Percentiles rank a stretch among this genome's conserved stretches.
phyloP scores from a whole-genome alignment of 768 basidiomycete species.

The Pulveroboletus frians region DNA sequence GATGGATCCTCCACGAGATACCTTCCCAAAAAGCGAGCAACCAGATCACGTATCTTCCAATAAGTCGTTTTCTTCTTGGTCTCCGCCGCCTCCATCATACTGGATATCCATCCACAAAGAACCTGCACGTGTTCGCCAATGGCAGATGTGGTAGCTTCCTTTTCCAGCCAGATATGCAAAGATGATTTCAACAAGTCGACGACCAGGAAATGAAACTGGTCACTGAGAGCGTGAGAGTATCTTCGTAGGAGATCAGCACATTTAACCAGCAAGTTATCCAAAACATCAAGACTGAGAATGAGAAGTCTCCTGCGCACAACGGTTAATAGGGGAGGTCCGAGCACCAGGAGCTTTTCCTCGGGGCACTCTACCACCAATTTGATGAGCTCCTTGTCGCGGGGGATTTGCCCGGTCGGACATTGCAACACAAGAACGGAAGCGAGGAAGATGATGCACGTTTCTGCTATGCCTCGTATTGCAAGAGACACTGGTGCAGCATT shows the following conservation, averaged over 20 bases:
- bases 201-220: conserved; percentile 47
- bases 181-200: conserved; percentile 66
- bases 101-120: conserved; percentile 54
- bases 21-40: conserved; percentile 59
- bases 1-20: conserved; percentile 58
- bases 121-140: conserved; percentile 41
- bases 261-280: conserved; percentile 50
- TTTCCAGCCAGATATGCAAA: conserved; percentile 50
- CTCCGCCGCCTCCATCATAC: conserved; percentile 35
- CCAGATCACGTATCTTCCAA: conserved; percentile 64
- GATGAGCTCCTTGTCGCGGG: conserved; percentile 57
- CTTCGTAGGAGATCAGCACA: conserved; percentile 47
- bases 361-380: conserved; percentile 47
- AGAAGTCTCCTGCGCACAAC: conserved; percentile 54
- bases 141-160: conserved; percentile 26
- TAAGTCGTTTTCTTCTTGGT: conserved; percentile 39
- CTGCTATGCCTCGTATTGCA: conserved; percentile 35
- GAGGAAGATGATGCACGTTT: conserved; percentile 56
- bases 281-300: conserved; percentile 43
- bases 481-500: conserved; percentile 23
- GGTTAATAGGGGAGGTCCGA: conserved; percentile 52
- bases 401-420: conserved; percentile 50
- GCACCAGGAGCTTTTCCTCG: conserved; percentile 51
- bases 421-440: conserved; percentile 60
- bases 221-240: conserved; percentile 54